phyloP scores from a whole-genome alignment of 495 filamentous ascomycete genomes.

The Neurospora sp. region DNA sequence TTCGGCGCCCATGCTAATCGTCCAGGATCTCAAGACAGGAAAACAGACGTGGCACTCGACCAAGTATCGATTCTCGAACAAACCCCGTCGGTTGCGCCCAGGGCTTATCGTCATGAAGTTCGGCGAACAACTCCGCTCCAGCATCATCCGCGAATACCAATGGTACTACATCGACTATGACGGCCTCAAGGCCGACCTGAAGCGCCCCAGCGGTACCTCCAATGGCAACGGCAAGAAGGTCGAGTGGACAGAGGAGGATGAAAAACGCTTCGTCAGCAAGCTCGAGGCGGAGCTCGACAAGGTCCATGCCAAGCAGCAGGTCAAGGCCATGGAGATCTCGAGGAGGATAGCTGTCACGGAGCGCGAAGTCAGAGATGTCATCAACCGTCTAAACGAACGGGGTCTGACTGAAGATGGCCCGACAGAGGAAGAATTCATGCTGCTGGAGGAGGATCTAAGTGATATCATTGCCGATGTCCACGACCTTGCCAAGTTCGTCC shows the following conservation, averaged over 20 bases:
- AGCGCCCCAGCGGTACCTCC: slow-evolving; percentile 50
- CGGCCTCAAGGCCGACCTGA: slow-evolving; percentile 78
- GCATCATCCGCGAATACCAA: slow-evolving; percentile 87
- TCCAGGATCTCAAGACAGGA: slow-evolving; percentile 37
- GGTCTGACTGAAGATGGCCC: slow-evolving; percentile 46
- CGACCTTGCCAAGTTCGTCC: slow-evolving; percentile 95
- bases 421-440: slow-evolving; percentile 84
- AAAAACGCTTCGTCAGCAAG: slow-evolving; percentile 74
- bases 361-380: slow-evolving; percentile 79
- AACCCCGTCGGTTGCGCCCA: slow-evolving; percentile 17
- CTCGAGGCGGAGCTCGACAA: slow-evolving; percentile 92
- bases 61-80: slow-evolving; percentile 13
- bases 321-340: slow-evolving; percentile 90
- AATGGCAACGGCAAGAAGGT: slow-evolving; percentile 21
- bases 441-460: slow-evolving; percentile 88
- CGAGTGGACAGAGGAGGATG: slow-evolving; percentile 86
- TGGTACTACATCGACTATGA: slow-evolving; percentile 98
- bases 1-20: slow-evolving; percentile 33
- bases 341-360: slow-evolving; percentile 78
- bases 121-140: slow-evolving; percentile 88
- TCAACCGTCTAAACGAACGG: slow-evolving; percentile 56
- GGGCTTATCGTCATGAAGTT: slow-evolving; percentile 61
- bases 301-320: slow-evolving; percentile 90
- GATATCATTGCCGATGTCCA: slow-evolving; percentile 99
- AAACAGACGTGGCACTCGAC: slow-evolving; percentile 21